phyloP scores from a whole-genome alignment of 805 yeast species.

The Zygosaccharomyces siamensis region DNA sequence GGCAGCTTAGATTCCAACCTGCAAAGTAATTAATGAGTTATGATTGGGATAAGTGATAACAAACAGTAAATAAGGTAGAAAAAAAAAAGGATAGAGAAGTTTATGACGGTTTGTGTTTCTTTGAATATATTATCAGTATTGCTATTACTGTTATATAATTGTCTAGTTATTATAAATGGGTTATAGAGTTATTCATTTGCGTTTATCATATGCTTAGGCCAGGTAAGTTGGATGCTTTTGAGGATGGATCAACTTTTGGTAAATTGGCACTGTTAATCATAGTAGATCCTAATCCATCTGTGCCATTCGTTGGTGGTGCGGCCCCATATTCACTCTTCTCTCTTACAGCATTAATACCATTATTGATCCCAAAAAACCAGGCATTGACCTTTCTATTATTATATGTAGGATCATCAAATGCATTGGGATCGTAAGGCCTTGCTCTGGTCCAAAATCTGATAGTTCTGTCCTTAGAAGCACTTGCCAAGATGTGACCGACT shows the following conservation, averaged over 20 bases:
- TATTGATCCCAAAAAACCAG: slow-evolving; percentile 47
- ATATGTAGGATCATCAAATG: slow-evolving; percentile 77
- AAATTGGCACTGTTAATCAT: slow-evolving; percentile 6
- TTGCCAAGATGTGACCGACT: slow-evolving; percentile 80
- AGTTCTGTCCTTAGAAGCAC: slow-evolving; percentile 91
- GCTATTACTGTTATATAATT: slow-evolving; percentile 3
- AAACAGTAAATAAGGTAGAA: neutral
- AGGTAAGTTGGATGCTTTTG: slow-evolving; percentile 13
- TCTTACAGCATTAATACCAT: slow-evolving; percentile 34
- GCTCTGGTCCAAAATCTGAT: slow-evolving; percentile 94
- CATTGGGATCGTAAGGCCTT: slow-evolving; percentile 81
- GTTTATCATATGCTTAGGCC: slow-evolving; percentile 15
- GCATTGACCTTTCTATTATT: slow-evolving; percentile 58
- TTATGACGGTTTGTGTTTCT: slow-evolving; percentile 6
- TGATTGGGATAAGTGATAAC: neutral
- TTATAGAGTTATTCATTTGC: slow-evolving; percentile 5
- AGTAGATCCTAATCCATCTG: slow-evolving; percentile 6
- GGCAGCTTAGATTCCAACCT: slow-evolving; percentile 8
- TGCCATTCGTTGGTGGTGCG: slow-evolving; percentile 28
- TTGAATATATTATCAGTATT: neutral
- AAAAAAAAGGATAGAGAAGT: slow-evolving; percentile 3
- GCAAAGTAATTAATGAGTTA: slow-evolving; percentile 3
- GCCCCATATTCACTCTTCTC: slow-evolving; percentile 34
- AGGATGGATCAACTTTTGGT: slow-evolving; percentile 15
- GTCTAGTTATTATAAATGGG: slow-evolving; percentile 4